phyloP scores from a whole-genome alignment of 2,329 filamentous ascomycete species.

The Colletotrichum aenigma region DNA sequence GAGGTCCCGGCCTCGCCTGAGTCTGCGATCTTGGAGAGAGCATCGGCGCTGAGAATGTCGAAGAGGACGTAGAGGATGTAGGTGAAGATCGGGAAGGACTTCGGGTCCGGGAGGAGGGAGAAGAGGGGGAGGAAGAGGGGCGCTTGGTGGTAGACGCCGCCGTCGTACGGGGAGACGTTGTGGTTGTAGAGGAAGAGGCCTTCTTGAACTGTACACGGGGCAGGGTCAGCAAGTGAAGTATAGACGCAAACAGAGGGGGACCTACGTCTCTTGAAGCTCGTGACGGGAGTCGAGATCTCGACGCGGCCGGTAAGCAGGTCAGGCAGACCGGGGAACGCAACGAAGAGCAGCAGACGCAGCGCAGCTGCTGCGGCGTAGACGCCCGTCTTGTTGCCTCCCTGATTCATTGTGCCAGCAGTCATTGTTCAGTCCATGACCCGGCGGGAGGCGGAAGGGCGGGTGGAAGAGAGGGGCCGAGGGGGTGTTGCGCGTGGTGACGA shows the following conservation, averaged over 20 bases:
- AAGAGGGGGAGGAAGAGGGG: conserved; percentile 91
- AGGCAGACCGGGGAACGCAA: conserved; percentile 81
- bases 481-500: neutral
- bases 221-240: neutral
- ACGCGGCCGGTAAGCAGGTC: conserved; percentile 88
- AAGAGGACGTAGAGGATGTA: conserved; percentile 80
- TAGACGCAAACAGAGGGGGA: conserved; percentile 3
- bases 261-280: conserved; percentile 96
- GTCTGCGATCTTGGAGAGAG: conserved; percentile 78
- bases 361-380: conserved; percentile 79
- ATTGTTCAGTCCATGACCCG: conserved; percentile 21
- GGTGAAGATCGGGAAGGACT: conserved; percentile 72
- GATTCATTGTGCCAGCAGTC: conserved; percentile 35
- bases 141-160: conserved; percentile 82
- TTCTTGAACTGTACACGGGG: conserved; percentile 75
- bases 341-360: conserved; percentile 80
- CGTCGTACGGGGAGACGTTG: conserved; percentile 96
- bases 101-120: conserved; percentile 78
- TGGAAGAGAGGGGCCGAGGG: neutral
- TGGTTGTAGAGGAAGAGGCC: conserved; percentile 95
- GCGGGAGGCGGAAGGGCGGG: neutral
- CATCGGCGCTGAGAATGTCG: conserved; percentile 82
- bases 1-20: conserved; percentile 80
- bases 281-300: conserved; percentile 95
- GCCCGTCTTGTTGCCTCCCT: conserved; percentile 43